Conservation (phyloP, 345 rosid species). For the Eucalyptus albens region DNA sequence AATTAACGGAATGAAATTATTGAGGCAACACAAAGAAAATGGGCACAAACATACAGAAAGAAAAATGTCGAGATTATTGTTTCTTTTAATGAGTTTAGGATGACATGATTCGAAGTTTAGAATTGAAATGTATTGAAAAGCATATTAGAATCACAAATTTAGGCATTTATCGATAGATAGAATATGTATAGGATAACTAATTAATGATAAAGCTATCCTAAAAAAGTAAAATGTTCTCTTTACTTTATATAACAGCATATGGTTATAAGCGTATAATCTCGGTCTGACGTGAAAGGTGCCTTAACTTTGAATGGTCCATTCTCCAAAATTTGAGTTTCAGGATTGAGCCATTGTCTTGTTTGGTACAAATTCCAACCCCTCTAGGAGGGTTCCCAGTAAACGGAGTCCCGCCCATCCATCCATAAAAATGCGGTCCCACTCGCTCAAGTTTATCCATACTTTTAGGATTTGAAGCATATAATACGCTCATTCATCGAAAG, state of each 20-base stretch:
- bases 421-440: not conserved
- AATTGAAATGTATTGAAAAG: not conserved
- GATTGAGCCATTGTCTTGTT: not conserved
- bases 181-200: not conserved
- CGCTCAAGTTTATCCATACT: not conserved
- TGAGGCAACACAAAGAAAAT: not conserved
- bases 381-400: not conserved
- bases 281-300: not conserved
- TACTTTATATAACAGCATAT: not conserved
- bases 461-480: not conserved
- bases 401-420: not conserved
- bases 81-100: not conserved
- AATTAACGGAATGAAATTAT: not conserved
- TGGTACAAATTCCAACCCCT: not conserved
- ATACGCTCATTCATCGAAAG: not conserved
- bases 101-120: not conserved
- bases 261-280: not conserved
- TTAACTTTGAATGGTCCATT: not conserved
- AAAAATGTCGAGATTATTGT: not conserved
- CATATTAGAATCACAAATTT: not conserved
- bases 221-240: not conserved
- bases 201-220: not conserved
- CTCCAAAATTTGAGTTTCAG: not conserved
- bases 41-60: not conserved
- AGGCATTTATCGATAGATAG: not conserved